A percentile compares a stretch with the other conserved stretches of the same genome.
Evolutionary conservation across 2,329 filamentous ascomycete species (phyloP).

Genomic region (Massarina eburnea): DNA sequence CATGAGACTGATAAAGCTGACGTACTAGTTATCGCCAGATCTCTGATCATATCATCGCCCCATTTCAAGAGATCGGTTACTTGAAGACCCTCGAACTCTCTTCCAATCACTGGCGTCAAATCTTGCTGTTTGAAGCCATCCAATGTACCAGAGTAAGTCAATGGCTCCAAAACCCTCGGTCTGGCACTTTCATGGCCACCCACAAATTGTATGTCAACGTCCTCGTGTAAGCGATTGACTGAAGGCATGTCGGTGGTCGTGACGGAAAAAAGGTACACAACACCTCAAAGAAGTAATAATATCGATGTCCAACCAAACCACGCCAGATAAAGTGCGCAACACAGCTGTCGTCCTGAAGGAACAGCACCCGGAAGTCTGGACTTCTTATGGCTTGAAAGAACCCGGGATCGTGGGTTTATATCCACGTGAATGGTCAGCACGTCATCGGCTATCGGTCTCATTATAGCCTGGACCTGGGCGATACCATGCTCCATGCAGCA

Average conservation of each 20-base stretch:
- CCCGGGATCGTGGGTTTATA: neutral
- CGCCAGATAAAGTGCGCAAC: neutral
- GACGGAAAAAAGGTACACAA: neutral
- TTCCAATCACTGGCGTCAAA: conserved; percentile 55
- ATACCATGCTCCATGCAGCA: neutral
- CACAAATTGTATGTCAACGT: conserved; percentile 11
- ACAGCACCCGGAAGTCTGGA: conserved; percentile 3
- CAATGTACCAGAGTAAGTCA: conserved; percentile 27
- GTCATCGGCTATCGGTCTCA: conserved; percentile 20
- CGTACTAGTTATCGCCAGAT: conserved; percentile 60
- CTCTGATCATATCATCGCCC: conserved; percentile 41
- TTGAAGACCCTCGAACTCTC: conserved; percentile 47
- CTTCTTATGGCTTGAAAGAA: conserved; percentile 3
- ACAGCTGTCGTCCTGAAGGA: neutral
- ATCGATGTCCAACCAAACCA: neutral
- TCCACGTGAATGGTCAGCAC: conserved; percentile 15
- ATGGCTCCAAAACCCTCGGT: conserved; percentile 21
- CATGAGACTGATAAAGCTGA: neutral
- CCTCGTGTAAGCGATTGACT: conserved; percentile 16
- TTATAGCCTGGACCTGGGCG: neutral
- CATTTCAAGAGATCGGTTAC: conserved; percentile 33
- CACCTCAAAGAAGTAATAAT: neutral
- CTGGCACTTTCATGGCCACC: conserved; percentile 26
- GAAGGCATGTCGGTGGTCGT: conserved; percentile 22
- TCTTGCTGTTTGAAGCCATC: conserved; percentile 39